Evolutionary conservation across 805 yeast species (phyloP).

Genomic region (Hyphopichia homilentoma): DNA sequence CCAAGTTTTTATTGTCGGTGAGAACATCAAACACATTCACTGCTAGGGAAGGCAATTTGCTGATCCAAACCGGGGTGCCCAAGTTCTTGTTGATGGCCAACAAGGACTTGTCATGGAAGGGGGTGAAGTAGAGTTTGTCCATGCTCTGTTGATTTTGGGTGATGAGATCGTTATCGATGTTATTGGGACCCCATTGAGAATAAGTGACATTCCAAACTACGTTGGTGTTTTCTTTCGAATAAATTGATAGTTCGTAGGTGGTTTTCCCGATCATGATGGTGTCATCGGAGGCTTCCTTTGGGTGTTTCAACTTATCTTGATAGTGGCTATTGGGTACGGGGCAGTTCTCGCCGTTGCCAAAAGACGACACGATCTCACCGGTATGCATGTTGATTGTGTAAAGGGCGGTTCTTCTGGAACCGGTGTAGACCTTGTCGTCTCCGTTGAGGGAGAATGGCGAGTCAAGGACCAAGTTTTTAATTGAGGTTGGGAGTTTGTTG

Average conservation of each 20-base stretch:
- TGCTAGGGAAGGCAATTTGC: constrained; percentile 65
- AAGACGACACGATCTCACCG: constrained; percentile 70
- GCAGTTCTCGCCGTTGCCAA: constrained; percentile 45
- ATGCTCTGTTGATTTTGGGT: constrained; percentile 44
- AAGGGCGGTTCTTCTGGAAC: constrained; percentile 71
- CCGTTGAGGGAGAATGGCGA: constrained; percentile 80
- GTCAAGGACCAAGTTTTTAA: constrained; percentile 69
- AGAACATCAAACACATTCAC: constrained; percentile 80
- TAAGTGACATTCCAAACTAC: constrained; percentile 80
- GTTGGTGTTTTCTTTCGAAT: constrained; percentile 58
- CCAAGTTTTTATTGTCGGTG: constrained; percentile 12
- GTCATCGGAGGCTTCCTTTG: constrained; percentile 19
- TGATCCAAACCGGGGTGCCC: constrained; percentile 79
- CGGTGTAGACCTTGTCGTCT: constrained; percentile 85
- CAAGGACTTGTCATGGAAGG: constrained; percentile 76
- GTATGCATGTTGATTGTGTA: constrained; percentile 68
- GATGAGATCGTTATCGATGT: constrained; percentile 61
- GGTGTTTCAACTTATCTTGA: constrained; percentile 6
- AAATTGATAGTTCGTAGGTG: constrained; percentile 69
- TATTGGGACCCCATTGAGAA: constrained; percentile 89
- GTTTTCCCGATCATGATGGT: constrained; percentile 65
- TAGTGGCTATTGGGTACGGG: constrained; percentile 30
- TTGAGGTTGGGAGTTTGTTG: constrained; percentile 76
- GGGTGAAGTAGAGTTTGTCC: constrained; percentile 77
- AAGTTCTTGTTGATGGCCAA: constrained; percentile 67